Base-by-base conservation (phyloP, 306 rosid species). In the Castanea crenata region DNA sequence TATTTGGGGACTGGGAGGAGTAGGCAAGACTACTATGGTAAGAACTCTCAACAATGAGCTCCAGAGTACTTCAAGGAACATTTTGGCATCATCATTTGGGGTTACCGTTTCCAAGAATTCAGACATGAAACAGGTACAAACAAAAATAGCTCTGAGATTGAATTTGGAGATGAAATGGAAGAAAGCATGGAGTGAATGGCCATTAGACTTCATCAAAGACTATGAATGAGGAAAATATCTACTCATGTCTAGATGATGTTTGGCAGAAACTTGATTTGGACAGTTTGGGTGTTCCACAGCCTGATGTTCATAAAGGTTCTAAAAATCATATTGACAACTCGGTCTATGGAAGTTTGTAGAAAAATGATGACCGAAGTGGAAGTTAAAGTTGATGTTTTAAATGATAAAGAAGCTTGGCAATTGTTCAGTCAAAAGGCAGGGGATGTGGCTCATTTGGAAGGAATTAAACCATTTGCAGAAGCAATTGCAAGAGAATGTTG, bases 1-100 rank as follows among this genome's bases (percentile, higher is more conserved):
- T 9, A 76, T 79, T 19, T 61, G 82, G 78, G 78, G 82, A 6
- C 51, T 79, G 73, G 78, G 73, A 5, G 78, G 83, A 51, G 74
- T 63, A 2, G 83, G 83, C 4, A 79, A 79, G 74, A 79, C 78
- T 14, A 79, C 83, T 0, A 14, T 79, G 35, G 46, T 79, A 73
- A 41, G 52, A 79, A 55, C 63, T 73, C 21, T 79, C 54, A 79
- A 73, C 68, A 79, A 79, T 76, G 12, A 73, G 56, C 74, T 73
- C 31, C 18, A 52, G 58, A 23, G 41, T 21, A 5, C 49, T 32
- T 55, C 65, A 21, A 21, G 21, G 21, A 21, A 21, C 21, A 21
- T 21, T 15, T 79, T 18, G 56, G 78, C 15, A 21, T 73, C 10
- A 78, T 79, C 56, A 51, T 79, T 12, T 79, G 83, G 83, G n/a